Conservation (phyloP, 202 grass and related monocot species). For the Carex arenaria region DNA sequence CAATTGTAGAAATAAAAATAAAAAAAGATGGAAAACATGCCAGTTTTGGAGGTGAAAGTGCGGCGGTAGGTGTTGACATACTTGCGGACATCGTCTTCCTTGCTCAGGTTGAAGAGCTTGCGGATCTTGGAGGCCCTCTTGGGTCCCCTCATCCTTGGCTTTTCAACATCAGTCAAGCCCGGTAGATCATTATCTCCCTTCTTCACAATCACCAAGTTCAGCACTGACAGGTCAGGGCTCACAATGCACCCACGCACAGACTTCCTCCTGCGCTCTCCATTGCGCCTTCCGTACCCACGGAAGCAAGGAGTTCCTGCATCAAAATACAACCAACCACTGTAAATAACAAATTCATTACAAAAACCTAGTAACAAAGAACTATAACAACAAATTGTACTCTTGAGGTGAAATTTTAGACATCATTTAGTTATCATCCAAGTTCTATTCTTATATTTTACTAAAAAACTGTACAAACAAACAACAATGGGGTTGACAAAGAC, state of each 20-base stretch:
- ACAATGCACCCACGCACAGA: constrained; percentile 90
- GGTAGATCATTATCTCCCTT: constrained; percentile 81
- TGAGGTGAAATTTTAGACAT: background rate
- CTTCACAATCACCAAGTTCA: constrained; percentile 89
- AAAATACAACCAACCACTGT: background rate
- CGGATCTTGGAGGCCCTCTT: constrained; percentile 90
- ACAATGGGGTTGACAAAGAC: background rate
- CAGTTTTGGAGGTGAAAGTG: constrained; percentile 70
- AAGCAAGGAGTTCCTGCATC: constrained; percentile 69
- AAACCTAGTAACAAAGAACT: background rate
- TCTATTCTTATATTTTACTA: background rate
- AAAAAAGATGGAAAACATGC: constrained; percentile 1
- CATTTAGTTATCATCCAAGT: background rate
- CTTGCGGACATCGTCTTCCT: constrained; percentile 87
- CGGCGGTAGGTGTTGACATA: constrained; percentile 87
- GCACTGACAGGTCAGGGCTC: constrained; percentile 71
- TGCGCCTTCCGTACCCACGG: constrained; percentile 68
- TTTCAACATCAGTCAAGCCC: constrained; percentile 71
- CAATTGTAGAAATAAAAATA: background rate
- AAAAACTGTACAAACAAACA: background rate
- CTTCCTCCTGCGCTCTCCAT: constrained; percentile 79
- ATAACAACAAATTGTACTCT: background rate
- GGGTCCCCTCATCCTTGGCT: constrained; percentile 91
- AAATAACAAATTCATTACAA: background rate
- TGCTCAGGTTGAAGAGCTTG: constrained; percentile 79